Evolutionary conservation across 2,329 filamentous ascomycete species (phyloP).

Genomic region (Teratosphaeriaceae sp.): DNA sequence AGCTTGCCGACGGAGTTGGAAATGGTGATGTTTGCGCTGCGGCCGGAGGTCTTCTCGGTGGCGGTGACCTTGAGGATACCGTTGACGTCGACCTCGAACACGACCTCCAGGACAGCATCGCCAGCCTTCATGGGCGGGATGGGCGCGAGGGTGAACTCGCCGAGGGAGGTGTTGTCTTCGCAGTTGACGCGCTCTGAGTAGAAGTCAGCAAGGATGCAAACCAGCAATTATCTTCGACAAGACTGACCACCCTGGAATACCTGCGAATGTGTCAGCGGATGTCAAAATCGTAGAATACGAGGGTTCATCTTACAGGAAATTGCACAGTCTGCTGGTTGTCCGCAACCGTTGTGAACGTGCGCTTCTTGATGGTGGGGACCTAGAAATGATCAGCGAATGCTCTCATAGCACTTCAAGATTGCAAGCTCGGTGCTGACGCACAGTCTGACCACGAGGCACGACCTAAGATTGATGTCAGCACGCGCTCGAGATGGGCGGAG

Average conservation of each 20-base stretch:
- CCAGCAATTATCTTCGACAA: too few relatives aligned
- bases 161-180: conserved; percentile 94
- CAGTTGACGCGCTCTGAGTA: conserved; percentile 80
- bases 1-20: conserved; percentile 99
- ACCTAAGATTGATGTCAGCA: too few relatives aligned
- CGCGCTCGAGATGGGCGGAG: too few relatives aligned
- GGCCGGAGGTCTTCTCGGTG: conserved; percentile 97
- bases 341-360: conserved; percentile 6
- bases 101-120: conserved; percentile 92
- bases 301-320: conserved; percentile 43
- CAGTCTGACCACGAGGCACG: conserved; percentile 55
- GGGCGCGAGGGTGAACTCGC: conserved; percentile 92
- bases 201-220: neutral
- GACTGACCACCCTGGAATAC: too few relatives aligned
- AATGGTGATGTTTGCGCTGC: conserved; percentile 99
- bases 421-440: too few relatives aligned
- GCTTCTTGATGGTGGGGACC: conserved; percentile 2
- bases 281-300: neutral
- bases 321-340: conserved; percentile 71
- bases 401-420: too few relatives aligned
- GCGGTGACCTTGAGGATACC: conserved; percentile 95
- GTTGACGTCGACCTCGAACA: conserved; percentile 99
- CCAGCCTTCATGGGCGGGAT: conserved; percentile 83
- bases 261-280: too few relatives aligned
- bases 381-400: too few relatives aligned